Evolutionary conservation across 2,329 filamentous ascomycete species (phyloP).

Genomic region (Emergomyces orientalis): DNA sequence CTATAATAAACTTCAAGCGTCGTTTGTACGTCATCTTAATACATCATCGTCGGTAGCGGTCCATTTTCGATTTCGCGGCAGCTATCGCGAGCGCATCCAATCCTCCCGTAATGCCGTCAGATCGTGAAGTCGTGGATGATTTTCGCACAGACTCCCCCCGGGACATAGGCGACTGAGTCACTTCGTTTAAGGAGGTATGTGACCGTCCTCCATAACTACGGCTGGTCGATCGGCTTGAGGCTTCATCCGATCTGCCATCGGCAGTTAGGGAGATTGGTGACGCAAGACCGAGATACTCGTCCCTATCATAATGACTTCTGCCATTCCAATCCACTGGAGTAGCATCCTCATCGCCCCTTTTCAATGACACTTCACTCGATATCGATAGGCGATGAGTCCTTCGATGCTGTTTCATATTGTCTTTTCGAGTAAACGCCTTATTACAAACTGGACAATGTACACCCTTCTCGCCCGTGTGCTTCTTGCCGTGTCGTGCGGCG

Average conservation of each 20-base stretch:
- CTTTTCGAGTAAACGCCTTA: constrained; percentile 59
- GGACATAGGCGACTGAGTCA: not conserved
- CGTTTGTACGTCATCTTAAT: not conserved
- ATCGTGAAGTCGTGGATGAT: constrained; percentile 1
- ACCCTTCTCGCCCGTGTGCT: constrained; percentile 59
- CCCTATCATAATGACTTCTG: constrained; percentile 2
- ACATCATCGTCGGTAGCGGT: constrained; percentile 6
- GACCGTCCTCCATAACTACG: constrained; percentile 7
- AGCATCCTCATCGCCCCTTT: constrained; percentile 19
- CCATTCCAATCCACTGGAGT: not conserved
- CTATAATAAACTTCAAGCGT: not conserved
- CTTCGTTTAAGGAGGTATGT: constrained; percentile 4
- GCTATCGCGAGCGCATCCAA: constrained; percentile 12
- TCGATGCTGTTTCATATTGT: constrained; percentile 62
- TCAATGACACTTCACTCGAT: constrained; percentile 12
- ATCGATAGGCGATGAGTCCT: constrained; percentile 44
- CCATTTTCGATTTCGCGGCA: constrained; percentile 7
- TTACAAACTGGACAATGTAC: constrained; percentile 59
- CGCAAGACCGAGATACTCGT: constrained; percentile 2
- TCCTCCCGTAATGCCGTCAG: constrained; percentile 9
- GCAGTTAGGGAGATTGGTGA: not conserved
- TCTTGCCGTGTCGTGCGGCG: constrained; percentile 58
- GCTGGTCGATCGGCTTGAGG: constrained; percentile 7
- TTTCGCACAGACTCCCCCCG: not conserved
- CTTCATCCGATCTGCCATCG: constrained; percentile 7